A percentile compares a stretch with the other conserved stretches of the same genome.
Conservation (phyloP, 1,284 basidiomycete species). For the Microbotryum intermedium region DNA sequence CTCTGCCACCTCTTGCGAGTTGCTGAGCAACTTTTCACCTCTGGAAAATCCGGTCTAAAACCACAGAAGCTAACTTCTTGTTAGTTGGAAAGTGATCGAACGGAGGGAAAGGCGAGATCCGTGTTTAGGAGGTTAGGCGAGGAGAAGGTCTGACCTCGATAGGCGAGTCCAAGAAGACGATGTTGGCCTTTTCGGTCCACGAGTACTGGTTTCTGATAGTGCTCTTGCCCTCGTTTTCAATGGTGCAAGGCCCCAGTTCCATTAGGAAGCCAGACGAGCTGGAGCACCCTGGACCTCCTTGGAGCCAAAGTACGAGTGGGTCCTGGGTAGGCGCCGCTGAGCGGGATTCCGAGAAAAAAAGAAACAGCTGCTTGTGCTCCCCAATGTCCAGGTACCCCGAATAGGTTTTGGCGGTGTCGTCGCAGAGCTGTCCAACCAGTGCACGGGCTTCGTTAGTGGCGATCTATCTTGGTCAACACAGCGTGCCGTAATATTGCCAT, state of each 20-base stretch:
- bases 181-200: conserved; percentile 57
- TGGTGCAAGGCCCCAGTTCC: conserved; percentile 76
- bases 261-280: conserved; percentile 36
- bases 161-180: conserved; percentile 76
- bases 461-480: too few relatives aligned
- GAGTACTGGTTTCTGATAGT: conserved; percentile 64
- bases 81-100: neutral
- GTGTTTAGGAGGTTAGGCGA: too few relatives aligned
- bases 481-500: too few relatives aligned
- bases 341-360: conserved; percentile 66
- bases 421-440: too few relatives aligned
- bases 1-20: conserved; percentile 60
- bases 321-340: conserved; percentile 56
- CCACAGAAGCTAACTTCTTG: neutral
- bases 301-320: conserved; percentile 80
- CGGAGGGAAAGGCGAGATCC: neutral
- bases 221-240: conserved; percentile 58
- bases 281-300: conserved; percentile 52
- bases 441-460: too few relatives aligned
- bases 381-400: too few relatives aligned
- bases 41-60: conserved; percentile 79
- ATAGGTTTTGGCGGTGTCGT: too few relatives aligned
- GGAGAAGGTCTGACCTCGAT: too few relatives aligned
- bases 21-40: conserved; percentile 59
- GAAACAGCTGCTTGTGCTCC: too few relatives aligned